phyloP scores from a whole-genome alignment of 1,139 yeast species.

The Martiniozyma asiatica region DNA sequence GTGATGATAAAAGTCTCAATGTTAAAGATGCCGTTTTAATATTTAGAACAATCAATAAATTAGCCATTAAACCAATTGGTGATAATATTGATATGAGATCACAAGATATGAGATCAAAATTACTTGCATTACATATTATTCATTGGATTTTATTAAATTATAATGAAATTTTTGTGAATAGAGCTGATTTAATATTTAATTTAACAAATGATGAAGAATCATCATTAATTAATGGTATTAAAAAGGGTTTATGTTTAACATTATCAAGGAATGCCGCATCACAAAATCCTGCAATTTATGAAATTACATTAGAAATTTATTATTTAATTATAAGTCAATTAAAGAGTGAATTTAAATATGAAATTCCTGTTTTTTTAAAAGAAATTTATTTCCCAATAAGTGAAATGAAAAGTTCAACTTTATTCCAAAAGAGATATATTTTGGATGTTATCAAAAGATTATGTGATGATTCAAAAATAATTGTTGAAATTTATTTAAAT shows the following conservation, averaged over 20 bases:
- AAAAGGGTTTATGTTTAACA: constrained; percentile 74
- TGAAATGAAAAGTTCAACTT: constrained; percentile 81
- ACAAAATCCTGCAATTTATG: constrained; percentile 84
- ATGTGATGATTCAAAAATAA: constrained; percentile 79
- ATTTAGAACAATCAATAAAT: constrained; percentile 88
- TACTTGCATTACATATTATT: constrained; percentile 76
- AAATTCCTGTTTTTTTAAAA: constrained; percentile 84
- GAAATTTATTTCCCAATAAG: constrained; percentile 92
- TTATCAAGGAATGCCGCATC: constrained; percentile 90
- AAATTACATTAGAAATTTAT: constrained; percentile 81
- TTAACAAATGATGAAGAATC: constrained; percentile 47
- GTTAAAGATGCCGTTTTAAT: constrained; percentile 88
- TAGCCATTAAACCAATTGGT: constrained; percentile 67
- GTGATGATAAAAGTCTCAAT: constrained; percentile 47
- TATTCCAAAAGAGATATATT: constrained; percentile 85
- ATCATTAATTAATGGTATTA: constrained; percentile 63
- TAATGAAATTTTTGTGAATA: constrained; percentile 67
- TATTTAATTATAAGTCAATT: constrained; percentile 79
- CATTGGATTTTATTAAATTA: constrained; percentile 81
- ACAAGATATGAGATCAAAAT: constrained; percentile 83
- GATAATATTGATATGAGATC: constrained; percentile 76
- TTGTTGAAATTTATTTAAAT: constrained; percentile 85
- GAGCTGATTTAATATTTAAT: constrained; percentile 47
- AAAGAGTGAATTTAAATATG: constrained; percentile 79
- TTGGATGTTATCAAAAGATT: constrained; percentile 67